Base-by-base conservation (phyloP, 2,329 filamentous ascomycete genomes). In the Arachnomyces sp. region DNA sequence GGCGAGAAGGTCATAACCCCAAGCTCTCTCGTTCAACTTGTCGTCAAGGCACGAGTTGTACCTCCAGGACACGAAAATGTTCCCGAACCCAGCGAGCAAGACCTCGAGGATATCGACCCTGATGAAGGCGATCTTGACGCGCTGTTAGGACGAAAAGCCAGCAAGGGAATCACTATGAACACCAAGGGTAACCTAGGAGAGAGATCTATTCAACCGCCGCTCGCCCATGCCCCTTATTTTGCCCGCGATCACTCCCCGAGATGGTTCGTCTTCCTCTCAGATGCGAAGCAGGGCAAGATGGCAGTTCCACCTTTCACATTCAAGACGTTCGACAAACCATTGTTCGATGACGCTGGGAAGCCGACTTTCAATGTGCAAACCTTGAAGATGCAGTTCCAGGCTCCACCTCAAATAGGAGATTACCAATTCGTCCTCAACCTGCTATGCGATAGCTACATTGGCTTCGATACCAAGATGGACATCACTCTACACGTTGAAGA, bases 261-360 rank as follows among this genome's bases (percentile, higher is more conserved):
- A 55, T 98, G 90, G 90, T 82, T 95, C 56, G 78, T 95, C 34
- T 96, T 98, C 74, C 77, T 98, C 38, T 86, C 87, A 44, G 92
- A 98, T 62, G 84, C 81, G 53, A 94, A 94, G 67, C 85, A 93
- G 60, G 89, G 86, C 57, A 94, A 94, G 67, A 90, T 98, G 66
- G 89, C 90, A 13, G 92, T 98, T 2, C 90, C 90, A 2, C 92
- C 93, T 0, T 95, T 95, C 62, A 87, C 85, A n/a, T 96, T 98
- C 66, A 81, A 82, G 31, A 82, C 82, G 34, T 96, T 98, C 60
- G 88, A 95, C 63, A 84, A 88, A 69, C 85, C 87, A 21, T 80
- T 95, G 25, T 84, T 92, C 48, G 80, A 84, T 52, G 80, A 79
- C 31, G 49, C 48, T 46, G 87, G 85, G 53, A 85, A 84, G 59